These are phyloP conservation scores for Ulvella scutata DNA, from an alignment of 139 green algal species.

Conservation along the genomic window DNA sequence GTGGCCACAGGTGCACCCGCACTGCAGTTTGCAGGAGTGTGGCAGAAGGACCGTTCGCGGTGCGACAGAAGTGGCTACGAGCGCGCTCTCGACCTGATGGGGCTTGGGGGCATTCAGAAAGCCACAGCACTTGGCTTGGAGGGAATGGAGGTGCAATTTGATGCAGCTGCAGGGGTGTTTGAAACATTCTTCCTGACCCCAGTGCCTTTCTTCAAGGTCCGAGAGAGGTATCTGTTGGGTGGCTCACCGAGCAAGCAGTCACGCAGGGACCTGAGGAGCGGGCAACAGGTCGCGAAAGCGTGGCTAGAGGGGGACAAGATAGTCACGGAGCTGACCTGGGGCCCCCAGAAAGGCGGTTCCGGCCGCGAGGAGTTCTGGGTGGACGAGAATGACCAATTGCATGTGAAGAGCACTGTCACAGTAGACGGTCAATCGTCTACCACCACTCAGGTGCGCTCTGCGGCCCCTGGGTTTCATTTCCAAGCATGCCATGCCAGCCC, in stretches of 20 bases:
- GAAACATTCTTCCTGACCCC: neutral
- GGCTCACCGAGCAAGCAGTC: neutral
- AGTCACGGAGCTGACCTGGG: neutral
- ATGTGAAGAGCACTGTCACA: neutral
- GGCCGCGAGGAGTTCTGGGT: neutral
- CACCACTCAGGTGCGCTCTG: neutral
- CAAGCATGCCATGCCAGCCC: neutral
- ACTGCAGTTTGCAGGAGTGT: neutral
- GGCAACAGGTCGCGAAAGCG: neutral
- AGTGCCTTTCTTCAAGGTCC: conserved; percentile 6
- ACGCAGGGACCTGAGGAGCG: neutral
- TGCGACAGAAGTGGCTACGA: neutral
- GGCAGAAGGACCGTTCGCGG: neutral
- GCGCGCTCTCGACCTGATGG: conserved; percentile 1
- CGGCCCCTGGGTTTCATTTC: neutral
- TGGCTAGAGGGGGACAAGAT: neutral
- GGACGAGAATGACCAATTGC: neutral
- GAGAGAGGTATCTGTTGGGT: neutral
- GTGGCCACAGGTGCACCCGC: too few relatives aligned
- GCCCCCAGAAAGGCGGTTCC: neutral
- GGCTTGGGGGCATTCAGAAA: neutral
- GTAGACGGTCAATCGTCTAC: neutral
- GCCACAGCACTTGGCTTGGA: neutral
- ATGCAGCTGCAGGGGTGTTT: neutral
- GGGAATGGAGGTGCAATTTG: neutral